Conservation (phyloP, 208 protist species). For the Trypanosoma caninum region DNA sequence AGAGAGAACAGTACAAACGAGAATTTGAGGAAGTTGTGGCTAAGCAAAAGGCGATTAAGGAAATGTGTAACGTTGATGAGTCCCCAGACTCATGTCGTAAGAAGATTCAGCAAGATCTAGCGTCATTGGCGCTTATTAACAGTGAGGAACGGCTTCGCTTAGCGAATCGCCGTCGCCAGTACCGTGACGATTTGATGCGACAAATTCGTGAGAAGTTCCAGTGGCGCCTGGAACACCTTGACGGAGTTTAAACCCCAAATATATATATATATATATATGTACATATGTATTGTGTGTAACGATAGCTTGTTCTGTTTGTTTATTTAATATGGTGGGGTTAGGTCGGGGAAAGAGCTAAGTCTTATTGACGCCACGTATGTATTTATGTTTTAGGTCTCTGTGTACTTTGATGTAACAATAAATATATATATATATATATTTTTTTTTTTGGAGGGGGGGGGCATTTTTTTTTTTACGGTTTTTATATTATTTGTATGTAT, state of each 20-base stretch:
- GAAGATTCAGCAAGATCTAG: conserved; percentile 64
- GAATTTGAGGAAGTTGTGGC: conserved; percentile 65
- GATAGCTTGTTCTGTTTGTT: background rate
- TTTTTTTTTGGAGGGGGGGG: too few species aligned
- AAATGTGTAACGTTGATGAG: conserved; percentile 79
- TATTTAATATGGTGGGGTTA: too few species aligned
- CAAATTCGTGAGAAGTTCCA: conserved; percentile 70
- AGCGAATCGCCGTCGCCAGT: conserved; percentile 47
- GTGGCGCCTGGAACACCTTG: conserved; percentile 62
- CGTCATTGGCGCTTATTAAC: conserved; percentile 44
- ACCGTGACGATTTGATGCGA: conserved; percentile 69
- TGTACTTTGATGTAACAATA: too few species aligned
- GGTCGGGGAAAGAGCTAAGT: too few species aligned
- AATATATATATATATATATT: too few species aligned
- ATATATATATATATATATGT: conserved; percentile 10
- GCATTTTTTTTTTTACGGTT: too few species aligned
- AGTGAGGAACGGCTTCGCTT: conserved; percentile 53
- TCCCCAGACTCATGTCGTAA: conserved; percentile 52
- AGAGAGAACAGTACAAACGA: conserved; percentile 56
- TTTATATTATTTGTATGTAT: too few species aligned
- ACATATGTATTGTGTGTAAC: background rate
- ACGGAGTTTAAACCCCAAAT: conserved; percentile 31
- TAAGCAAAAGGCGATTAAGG: conserved; percentile 73
- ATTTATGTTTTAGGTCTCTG: conserved; percentile 7
- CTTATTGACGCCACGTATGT: background rate